These are phyloP conservation scores for Colletotrichum brevisporum DNA, from an alignment of 2,329 filamentous ascomycete species.

Conservation along the genomic window DNA sequence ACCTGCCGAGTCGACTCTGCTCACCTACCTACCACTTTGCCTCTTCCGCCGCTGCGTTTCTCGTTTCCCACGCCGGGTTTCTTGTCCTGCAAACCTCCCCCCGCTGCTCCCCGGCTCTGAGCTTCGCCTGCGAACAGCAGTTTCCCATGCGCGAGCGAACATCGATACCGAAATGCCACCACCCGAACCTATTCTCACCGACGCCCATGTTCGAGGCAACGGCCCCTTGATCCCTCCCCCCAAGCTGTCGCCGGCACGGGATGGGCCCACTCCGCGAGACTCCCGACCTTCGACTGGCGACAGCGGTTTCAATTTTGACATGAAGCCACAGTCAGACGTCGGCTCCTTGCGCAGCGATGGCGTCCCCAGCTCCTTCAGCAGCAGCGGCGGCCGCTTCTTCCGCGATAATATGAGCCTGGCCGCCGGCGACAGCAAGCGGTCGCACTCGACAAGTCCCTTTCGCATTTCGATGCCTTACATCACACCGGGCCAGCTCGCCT, in stretches of 20 bases:
- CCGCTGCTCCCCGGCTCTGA: neutral
- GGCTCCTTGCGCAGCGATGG: conserved; percentile 23
- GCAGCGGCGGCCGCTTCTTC: conserved; percentile 52
- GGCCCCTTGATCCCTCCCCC: conserved; percentile 22
- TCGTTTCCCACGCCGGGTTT: neutral
- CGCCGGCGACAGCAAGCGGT: conserved; percentile 45
- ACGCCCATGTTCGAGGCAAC: conserved; percentile 20
- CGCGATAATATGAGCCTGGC: conserved; percentile 47
- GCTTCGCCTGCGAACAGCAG: conserved; percentile 27
- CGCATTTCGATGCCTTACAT: conserved; percentile 61
- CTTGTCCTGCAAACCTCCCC: neutral
- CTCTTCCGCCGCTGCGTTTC: neutral
- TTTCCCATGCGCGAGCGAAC: conserved; percentile 37
- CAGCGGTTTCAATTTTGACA: conserved; percentile 31
- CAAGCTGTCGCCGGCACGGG: neutral
- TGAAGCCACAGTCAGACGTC: neutral
- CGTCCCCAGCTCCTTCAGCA: conserved; percentile 28
- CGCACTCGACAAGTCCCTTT: conserved; percentile 54
- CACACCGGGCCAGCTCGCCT: conserved; percentile 69
- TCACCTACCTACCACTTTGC: neutral
- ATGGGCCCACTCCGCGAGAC: neutral
- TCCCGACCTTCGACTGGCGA: conserved; percentile 19
- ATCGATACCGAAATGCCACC: conserved; percentile 36
- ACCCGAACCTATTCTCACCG: conserved; percentile 22
- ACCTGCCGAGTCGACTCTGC: too few species aligned